Conservation (phyloP, 805 yeast genomes). For the Saccharomycopsis vini region DNA sequence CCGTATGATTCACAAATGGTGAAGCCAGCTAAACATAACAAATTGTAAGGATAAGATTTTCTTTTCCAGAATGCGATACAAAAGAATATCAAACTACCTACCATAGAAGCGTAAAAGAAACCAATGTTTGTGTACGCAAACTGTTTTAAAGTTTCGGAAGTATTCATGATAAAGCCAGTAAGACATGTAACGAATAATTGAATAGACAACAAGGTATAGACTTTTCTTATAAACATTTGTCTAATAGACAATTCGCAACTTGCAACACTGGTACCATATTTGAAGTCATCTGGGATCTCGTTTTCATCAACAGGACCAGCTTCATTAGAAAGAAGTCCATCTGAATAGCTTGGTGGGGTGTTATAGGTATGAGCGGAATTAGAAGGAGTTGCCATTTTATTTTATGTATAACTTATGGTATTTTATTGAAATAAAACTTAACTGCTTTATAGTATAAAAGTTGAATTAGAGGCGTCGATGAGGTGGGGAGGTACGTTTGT, state of each 20-base stretch:
- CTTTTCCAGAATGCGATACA: conserved; percentile 57
- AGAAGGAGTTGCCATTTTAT: conserved; percentile 1
- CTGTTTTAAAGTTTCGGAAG: conserved; percentile 34
- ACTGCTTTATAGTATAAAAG: too few species aligned
- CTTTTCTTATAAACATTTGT: conserved; percentile 69
- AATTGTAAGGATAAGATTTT: conserved; percentile 58
- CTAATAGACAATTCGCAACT: conserved; percentile 71
- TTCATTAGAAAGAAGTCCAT: conserved; percentile 1
- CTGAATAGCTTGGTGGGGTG: conserved; percentile 16
- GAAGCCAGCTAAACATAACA: conserved; percentile 52
- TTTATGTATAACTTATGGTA: too few species aligned
- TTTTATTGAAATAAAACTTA: too few species aligned
- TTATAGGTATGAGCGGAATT: conserved; percentile 5
- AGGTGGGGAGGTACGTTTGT: too few species aligned
- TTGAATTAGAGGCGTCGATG: too few species aligned
- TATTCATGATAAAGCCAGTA: conserved; percentile 43
- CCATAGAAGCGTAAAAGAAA: conserved; percentile 45
- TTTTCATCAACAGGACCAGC: conserved; percentile 9
- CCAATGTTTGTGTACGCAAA: conserved; percentile 56
- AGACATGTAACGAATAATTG: conserved; percentile 58
- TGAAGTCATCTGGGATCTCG: conserved; percentile 65
- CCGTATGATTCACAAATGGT: conserved; percentile 69
- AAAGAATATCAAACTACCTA: conserved; percentile 56
- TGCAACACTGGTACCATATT: conserved; percentile 67
- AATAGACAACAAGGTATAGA: conserved; percentile 57